A percentile compares a stretch with the other conserved stretches of the same genome.
phyloP scores from a whole-genome alignment of 805 yeast species.

The Cyberlindnera subsufficiens region DNA sequence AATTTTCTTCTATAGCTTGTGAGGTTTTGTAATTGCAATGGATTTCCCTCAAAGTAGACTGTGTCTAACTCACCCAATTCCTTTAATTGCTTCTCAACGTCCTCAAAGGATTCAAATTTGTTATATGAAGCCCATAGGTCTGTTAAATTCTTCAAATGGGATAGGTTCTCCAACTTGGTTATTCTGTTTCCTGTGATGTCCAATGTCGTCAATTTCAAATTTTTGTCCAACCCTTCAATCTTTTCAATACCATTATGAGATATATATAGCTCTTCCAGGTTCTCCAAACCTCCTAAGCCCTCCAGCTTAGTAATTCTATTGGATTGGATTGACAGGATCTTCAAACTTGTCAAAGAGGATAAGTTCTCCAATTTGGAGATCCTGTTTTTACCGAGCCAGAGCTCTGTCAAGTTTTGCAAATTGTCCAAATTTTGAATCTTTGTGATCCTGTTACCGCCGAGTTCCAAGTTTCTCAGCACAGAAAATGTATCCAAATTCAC shows the following conservation, averaged over 20 bases:
- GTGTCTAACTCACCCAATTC: slow-evolving; percentile 65
- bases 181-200: slow-evolving; percentile 80
- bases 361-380: slow-evolving; percentile 63
- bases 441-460: slow-evolving; percentile 82
- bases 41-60: slow-evolving; percentile 92
- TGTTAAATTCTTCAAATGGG: slow-evolving; percentile 64
- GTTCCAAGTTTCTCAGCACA: slow-evolving; percentile 64
- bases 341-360: slow-evolving; percentile 50
- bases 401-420: slow-evolving; percentile 55
- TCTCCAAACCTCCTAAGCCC: slow-evolving; percentile 66
- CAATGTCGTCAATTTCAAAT: slow-evolving; percentile 58
- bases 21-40: slow-evolving; percentile 66
- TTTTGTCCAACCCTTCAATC: slow-evolving; percentile 74
- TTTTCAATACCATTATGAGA: slow-evolving; percentile 76
- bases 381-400: slow-evolving; percentile 91
- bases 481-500: slow-evolving; percentile 54
- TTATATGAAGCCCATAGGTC: slow-evolving; percentile 94
- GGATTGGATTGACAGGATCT: slow-evolving; percentile 81
- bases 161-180: slow-evolving; percentile 52
- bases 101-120: slow-evolving; percentile 58
- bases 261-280: slow-evolving; percentile 80
- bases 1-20: slow-evolving; percentile 84
- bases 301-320: slow-evolving; percentile 75
- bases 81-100: slow-evolving; percentile 61
- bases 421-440: slow-evolving; percentile 51